These are phyloP conservation scores for Sphaerulina populicola DNA, from an alignment of 2,329 filamentous ascomycete species.

Conservation along the genomic window DNA sequence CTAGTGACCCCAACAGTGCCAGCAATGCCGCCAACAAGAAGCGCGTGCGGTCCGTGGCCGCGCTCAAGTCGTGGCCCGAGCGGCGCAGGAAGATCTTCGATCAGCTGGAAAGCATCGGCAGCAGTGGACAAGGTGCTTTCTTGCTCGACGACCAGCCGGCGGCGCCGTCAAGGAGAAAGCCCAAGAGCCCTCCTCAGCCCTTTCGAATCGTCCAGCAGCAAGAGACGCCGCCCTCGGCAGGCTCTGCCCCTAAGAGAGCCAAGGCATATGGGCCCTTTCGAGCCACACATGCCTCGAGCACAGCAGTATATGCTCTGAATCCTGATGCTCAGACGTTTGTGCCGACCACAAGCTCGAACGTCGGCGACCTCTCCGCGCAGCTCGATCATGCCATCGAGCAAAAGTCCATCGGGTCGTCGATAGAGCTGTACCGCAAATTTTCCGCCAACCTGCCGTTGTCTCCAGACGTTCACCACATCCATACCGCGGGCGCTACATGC, in stretches of 20 bases:
- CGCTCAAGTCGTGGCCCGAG: slow-evolving; percentile 27
- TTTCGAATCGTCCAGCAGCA: background rate
- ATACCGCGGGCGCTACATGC: background rate
- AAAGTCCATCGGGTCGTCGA: background rate
- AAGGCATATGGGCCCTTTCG: slow-evolving; percentile 9
- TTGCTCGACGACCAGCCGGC: slow-evolving; percentile 14
- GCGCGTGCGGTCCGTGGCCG: slow-evolving; percentile 26
- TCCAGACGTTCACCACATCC: background rate
- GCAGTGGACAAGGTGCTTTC: slow-evolving; percentile 20
- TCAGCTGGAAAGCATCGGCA: slow-evolving; percentile 16
- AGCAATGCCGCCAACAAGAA: slow-evolving; percentile 25
- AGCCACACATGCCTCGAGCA: background rate
- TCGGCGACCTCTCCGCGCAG: slow-evolving; percentile 5
- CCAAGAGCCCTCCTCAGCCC: background rate
- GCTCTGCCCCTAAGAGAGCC: slow-evolving; percentile 6
- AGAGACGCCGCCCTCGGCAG: slow-evolving; percentile 1
- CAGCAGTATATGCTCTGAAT: slow-evolving; percentile 3
- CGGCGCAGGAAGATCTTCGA: slow-evolving; percentile 25
- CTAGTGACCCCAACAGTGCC: slow-evolving; percentile 20
- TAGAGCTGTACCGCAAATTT: slow-evolving; percentile 4
- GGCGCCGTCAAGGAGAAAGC: slow-evolving; percentile 1
- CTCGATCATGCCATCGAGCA: slow-evolving; percentile 5
- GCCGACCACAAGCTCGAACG: slow-evolving; percentile 4
- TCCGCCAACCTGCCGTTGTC: background rate
- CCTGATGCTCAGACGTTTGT: slow-evolving; percentile 7